Evolutionary conservation across 768 basidiomycete genomes (phyloP), one percentile per base, ranked within the genome.

Genomic region (Russula vinacea): DNA sequence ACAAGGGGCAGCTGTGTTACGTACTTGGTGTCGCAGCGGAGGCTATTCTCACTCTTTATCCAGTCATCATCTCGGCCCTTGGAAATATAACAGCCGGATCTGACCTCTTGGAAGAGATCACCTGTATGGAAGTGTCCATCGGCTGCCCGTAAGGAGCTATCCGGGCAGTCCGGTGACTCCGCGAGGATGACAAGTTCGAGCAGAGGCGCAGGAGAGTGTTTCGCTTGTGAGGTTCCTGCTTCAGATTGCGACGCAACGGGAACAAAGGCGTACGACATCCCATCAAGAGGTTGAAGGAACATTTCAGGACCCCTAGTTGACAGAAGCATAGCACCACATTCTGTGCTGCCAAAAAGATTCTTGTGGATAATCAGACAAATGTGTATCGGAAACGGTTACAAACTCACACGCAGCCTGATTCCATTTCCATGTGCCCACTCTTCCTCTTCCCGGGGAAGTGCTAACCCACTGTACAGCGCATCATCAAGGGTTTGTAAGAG

Each of bases 271-370:
- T 90, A 92, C 17, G 80, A 79, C 24, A 85, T 83, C 50, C 84
- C 83, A 26, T 84, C 81, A n/a, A 90, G 72, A 13, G 84, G 77
- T 32, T 78, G 79, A 49, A 91, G 80, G 62, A 84, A 76, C 44
- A 78, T 78, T 60, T 81, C 84, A 58, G 77, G 74, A 39, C 80
- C 83, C 50, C 84, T 85, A 50, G 78, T 69, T 14, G 88, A 86
- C 32, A 84, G 72, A 58, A 92, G 76, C 80, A 88, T 88, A 1
- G 83, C 86, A 47, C 88, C 89, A 65, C 87, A 83, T 78, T 92
- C 90, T 1, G 90, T 92, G 73, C 84, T 89, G 19, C 90, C 90
- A 71, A 91, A 92, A 19, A 89, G 78, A 72, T 90, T 92, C 85
- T 90, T 65, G 53, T 67, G 56, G 40, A 33, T n/a, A 22, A 76